Evolutionary conservation across 2,329 filamentous ascomycete species (phyloP).

Genomic region (Aspergillus japonicus): DNA sequence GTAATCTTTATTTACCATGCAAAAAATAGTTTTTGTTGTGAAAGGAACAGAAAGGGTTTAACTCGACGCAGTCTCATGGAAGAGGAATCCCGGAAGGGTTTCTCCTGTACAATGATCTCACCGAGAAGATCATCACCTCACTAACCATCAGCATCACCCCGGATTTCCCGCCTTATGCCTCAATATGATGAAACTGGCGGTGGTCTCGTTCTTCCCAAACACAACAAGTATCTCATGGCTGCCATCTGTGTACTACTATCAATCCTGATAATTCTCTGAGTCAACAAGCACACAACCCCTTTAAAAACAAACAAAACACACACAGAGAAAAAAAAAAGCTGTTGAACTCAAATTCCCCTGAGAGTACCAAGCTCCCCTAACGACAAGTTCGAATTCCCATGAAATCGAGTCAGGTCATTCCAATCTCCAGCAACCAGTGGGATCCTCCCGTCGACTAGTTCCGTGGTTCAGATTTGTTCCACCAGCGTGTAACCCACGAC

Average conservation of each 20-base stretch:
- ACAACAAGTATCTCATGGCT: background rate
- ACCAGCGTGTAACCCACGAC: constrained; percentile 16
- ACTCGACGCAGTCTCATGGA: background rate
- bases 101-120: background rate
- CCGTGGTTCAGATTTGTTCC: constrained; percentile 22
- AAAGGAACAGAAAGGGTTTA: background rate
- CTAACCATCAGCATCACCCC: background rate
- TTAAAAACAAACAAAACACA: background rate
- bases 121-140: background rate
- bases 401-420: constrained; percentile 7
- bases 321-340: background rate
- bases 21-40: background rate
- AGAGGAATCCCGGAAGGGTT: background rate
- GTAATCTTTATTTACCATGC: background rate
- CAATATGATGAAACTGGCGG: background rate
- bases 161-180: background rate
- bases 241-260: background rate
- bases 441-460: constrained; percentile 19
- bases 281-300: background rate
- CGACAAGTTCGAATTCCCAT: background rate
- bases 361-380: background rate
- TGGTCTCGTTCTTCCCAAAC: background rate
- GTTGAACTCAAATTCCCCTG: background rate
- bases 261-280: background rate
- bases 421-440: constrained; percentile 16